Evolutionary conservation across 495 filamentous ascomycete genomes (phyloP).

Genomic region (Penicillium atrosanguineum): DNA sequence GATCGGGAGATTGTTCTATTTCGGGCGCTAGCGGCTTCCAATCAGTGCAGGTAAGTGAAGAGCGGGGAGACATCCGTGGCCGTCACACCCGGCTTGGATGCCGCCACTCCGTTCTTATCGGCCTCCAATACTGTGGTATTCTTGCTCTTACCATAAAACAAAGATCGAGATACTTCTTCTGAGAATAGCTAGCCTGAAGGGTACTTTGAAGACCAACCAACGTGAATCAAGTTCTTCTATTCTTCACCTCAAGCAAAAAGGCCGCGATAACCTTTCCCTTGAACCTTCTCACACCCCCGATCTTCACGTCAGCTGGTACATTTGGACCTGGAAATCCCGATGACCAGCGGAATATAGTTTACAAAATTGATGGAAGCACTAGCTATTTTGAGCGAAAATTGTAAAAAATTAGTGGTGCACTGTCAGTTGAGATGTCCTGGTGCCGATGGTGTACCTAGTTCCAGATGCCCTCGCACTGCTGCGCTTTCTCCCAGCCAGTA

Average conservation of each 20-base stretch:
- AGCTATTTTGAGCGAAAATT: neutral
- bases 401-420: neutral
- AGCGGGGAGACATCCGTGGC: neutral
- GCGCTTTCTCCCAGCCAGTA: too few species aligned
- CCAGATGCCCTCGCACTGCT: too few species aligned
- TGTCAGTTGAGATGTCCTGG: neutral
- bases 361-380: too few species aligned
- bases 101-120: neutral
- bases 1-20: slow-evolving; percentile 16
- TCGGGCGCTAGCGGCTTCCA: neutral
- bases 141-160: neutral
- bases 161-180: neutral
- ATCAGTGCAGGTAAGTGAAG: neutral
- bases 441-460: too few species aligned
- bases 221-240: too few species aligned
- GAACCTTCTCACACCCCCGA: too few species aligned
- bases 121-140: neutral
- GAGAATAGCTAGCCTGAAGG: neutral
- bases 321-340: neutral
- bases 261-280: too few species aligned
- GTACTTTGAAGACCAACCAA: too few species aligned
- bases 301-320: neutral
- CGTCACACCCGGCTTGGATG: neutral
- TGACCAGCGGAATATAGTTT: neutral
- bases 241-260: too few species aligned